A percentile compares a stretch with the other conserved stretches of the same genome.
phyloP scores from a whole-genome alignment of 148 eudicot genomes.

The Nepenthes gracilis region DNA sequence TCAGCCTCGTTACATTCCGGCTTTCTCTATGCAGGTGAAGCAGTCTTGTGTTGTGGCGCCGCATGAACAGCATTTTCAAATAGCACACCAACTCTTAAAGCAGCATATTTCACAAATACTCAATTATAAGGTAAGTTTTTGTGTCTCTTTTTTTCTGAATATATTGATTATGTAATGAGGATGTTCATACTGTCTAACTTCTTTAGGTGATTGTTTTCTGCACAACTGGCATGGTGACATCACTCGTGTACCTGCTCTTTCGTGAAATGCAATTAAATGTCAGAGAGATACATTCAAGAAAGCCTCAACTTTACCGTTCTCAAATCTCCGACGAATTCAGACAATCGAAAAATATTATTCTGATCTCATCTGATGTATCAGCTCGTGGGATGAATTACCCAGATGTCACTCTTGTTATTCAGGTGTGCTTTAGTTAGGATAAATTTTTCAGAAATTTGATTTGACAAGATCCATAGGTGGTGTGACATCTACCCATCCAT shows the following conservation, averaged over 20 bases:
- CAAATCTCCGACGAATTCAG: conserved; percentile 76
- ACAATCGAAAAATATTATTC: conserved; percentile 61
- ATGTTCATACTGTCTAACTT: conserved; percentile 1
- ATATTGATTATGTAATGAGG: background rate
- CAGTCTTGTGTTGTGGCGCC: conserved; percentile 69
- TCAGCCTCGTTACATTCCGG: background rate
- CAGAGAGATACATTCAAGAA: conserved; percentile 82
- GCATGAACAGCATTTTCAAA: conserved; percentile 68
- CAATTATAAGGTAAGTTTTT: conserved; percentile 59
- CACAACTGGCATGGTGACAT: conserved; percentile 78
- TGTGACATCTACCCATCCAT: background rate
- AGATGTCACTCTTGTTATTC: conserved; percentile 86
- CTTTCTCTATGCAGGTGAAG: conserved; percentile 47
- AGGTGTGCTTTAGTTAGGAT: conserved; percentile 32
- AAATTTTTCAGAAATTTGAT: background rate
- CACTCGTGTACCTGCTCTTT: conserved; percentile 69
- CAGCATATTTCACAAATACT: conserved; percentile 45
- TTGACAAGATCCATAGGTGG: background rate
- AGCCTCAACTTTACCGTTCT: conserved; percentile 71
- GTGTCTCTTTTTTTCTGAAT: background rate
- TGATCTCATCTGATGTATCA: conserved; percentile 80
- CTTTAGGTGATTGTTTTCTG: conserved; percentile 82
- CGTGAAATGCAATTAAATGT: conserved; percentile 80
- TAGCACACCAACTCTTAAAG: conserved; percentile 59
- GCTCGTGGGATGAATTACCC: conserved; percentile 93